Conservation (phyloP, 108 stramenopile genomes). For the Skeletonema potamos region DNA sequence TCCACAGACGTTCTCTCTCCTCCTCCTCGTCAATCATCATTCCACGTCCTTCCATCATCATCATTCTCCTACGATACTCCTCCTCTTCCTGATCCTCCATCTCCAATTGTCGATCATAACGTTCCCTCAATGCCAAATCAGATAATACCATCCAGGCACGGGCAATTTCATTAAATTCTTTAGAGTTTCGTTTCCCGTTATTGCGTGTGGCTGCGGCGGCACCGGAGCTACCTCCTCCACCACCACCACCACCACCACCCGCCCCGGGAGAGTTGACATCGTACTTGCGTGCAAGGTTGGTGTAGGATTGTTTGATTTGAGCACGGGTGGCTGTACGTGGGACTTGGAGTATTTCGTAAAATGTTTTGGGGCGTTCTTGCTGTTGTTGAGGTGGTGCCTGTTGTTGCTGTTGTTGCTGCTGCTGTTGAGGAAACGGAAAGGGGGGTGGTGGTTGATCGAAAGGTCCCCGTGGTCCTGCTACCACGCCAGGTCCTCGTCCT, state of each 20-base stretch:
- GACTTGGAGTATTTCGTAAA: conserved; percentile 35
- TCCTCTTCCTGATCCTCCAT: neutral
- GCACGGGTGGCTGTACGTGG: conserved; percentile 30
- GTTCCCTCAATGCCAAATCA: conserved; percentile 20
- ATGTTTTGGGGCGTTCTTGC: conserved; percentile 1
- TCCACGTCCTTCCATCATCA: conserved; percentile 11
- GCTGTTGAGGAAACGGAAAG: neutral
- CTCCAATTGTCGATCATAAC: conserved; percentile 23
- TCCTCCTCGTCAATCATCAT: neutral
- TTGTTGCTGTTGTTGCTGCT: neutral
- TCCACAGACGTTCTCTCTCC: conserved; percentile 6
- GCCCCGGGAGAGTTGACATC: conserved; percentile 19
- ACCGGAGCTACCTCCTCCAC: too few relatives aligned
- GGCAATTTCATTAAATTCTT: conserved; percentile 35
- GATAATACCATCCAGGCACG: conserved; percentile 43
- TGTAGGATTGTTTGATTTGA: conserved; percentile 31
- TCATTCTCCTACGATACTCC: conserved; percentile 7
- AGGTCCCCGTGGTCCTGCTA: neutral
- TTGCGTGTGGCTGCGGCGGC: conserved; percentile 2
- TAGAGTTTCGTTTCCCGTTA: conserved; percentile 4
- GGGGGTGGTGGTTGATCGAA: neutral
- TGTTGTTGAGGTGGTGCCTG: neutral
- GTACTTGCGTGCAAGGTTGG: conserved; percentile 10
- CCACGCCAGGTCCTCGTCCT: neutral
- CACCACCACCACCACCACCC: conserved; percentile 6